Evolutionary conservation across 176 grass and related monocot genomes (phyloP).

Genomic region (Secale cereale): DNA sequence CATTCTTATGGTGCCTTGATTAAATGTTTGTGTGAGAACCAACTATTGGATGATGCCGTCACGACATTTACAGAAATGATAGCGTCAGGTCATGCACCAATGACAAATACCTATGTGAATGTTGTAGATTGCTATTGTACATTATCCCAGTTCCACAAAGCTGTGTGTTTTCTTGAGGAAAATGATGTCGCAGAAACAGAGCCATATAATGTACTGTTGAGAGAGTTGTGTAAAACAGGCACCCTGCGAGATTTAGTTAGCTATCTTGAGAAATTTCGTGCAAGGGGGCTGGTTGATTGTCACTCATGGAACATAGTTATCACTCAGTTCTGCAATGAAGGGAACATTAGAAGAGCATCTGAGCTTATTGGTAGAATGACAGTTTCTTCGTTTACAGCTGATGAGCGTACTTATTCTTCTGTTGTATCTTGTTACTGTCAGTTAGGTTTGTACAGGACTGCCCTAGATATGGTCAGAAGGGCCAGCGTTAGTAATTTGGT

Average conservation of each 20-base stretch:
- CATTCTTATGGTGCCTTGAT: conserved; percentile 32
- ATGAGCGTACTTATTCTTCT: conserved; percentile 46
- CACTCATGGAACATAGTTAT: conserved; percentile 52
- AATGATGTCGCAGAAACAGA: conserved; percentile 34
- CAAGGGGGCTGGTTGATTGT: conserved; percentile 30
- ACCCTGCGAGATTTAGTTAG: conserved; percentile 32
- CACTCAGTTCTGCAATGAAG: conserved; percentile 34
- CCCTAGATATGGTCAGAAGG: conserved; percentile 41
- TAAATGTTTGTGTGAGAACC: conserved; percentile 46
- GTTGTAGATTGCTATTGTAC: conserved; percentile 44
- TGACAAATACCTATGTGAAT: conserved; percentile 27
- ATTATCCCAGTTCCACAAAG: conserved; percentile 31
- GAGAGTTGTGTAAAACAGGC: conserved; percentile 30
- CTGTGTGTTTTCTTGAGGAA: conserved; percentile 48
- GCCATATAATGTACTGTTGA: conserved; percentile 52
- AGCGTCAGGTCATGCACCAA: conserved; percentile 29
- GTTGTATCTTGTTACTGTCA: conserved; percentile 59
- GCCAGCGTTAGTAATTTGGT: conserved; percentile 34
- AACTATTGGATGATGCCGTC: conserved; percentile 30
- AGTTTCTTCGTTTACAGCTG: conserved; percentile 47
- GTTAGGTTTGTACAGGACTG: conserved; percentile 34
- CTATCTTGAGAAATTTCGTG: conserved; percentile 32
- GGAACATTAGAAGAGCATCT: conserved; percentile 42
- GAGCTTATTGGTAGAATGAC: conserved; percentile 61
- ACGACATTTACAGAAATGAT: conserved; percentile 41